Percentiles rank a stretch among this genome's conserved stretches.
Conservation (phyloP, 169 alveolate species). For the Plasmodium falciparum region DNA sequence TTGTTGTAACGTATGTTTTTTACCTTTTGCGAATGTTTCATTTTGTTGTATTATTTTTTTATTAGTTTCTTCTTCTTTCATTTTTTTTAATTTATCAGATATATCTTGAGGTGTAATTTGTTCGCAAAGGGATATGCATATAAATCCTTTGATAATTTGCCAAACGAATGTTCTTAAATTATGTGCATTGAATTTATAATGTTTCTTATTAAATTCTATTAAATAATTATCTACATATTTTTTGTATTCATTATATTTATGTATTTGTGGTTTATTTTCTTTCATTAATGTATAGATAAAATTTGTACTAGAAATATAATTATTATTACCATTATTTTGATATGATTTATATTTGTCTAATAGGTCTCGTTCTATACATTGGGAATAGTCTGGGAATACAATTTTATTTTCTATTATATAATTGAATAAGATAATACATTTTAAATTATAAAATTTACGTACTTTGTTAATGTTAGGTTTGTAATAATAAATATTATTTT, state of each 20-base stretch:
- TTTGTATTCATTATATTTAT: constrained; percentile 48
- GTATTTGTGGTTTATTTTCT: constrained; percentile 18
- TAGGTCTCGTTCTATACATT: constrained; percentile 30
- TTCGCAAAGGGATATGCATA: constrained; percentile 30
- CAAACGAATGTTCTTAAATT: constrained; percentile 62
- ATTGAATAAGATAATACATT: constrained; percentile 61
- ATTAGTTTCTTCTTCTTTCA: constrained; percentile 46
- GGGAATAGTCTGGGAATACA: constrained; percentile 51
- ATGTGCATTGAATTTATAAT: constrained; percentile 35
- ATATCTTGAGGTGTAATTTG: constrained; percentile 46
- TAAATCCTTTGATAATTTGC: constrained; percentile 71
- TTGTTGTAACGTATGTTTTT: constrained; percentile 40
- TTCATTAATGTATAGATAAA: background rate
- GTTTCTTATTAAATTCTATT: constrained; percentile 47
- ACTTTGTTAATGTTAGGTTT: constrained; percentile 58
- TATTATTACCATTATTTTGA: background rate
- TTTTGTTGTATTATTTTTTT: constrained; percentile 27
- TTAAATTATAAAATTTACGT: constrained; percentile 57
- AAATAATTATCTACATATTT: constrained; percentile 31
- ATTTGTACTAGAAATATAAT: too few species aligned
- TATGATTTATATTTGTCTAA: constrained; percentile 37
- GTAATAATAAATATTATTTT: constrained; percentile 22
- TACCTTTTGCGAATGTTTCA: constrained; percentile 29
- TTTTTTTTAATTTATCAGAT: constrained; percentile 31
- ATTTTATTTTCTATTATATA: constrained; percentile 58